Conservation (phyloP, 2,329 filamentous ascomycete species). For the Anthostomella pinea region DNA sequence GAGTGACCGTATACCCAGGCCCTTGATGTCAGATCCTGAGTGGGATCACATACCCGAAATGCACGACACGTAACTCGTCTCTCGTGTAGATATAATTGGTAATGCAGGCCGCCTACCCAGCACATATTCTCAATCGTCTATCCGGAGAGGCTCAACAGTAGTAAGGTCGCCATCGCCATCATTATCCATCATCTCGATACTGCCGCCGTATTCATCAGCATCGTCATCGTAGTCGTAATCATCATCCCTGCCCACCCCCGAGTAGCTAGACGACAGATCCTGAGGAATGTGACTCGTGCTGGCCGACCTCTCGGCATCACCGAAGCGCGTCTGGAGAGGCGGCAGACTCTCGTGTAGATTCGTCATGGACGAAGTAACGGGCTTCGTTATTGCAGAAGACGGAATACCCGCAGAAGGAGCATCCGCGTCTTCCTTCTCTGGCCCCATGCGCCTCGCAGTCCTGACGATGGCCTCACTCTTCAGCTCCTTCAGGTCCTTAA, state of each 20-base stretch:
- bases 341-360: slow-evolving; percentile 1
- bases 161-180: slow-evolving; percentile 32
- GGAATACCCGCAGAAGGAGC: background rate
- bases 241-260: background rate
- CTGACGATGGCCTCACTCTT: slow-evolving; percentile 21
- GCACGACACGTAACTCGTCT: too few relatives aligned
- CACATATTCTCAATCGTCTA: too few relatives aligned
- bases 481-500: slow-evolving; percentile 24
- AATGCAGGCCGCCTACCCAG: too few relatives aligned
- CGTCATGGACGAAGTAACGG: too few relatives aligned
- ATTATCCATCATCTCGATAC: slow-evolving; percentile 38
- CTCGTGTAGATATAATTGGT: too few relatives aligned
- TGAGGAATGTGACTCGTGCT: slow-evolving; percentile 1
- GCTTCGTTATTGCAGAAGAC: background rate
- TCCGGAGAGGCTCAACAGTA: slow-evolving; percentile 23
- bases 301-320: background rate
- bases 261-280: background rate
- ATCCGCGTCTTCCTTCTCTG: background rate
- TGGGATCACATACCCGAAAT: too few relatives aligned
- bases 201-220: slow-evolving; percentile 31
- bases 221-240: slow-evolving; percentile 27
- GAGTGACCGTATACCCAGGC: too few relatives aligned
- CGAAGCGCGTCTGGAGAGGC: background rate
- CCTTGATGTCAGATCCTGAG: too few relatives aligned
- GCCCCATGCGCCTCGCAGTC: slow-evolving; percentile 15